Evolutionary conservation across 495 filamentous ascomycete genomes (phyloP).

Genomic region (Cladorrhinum samala): DNA sequence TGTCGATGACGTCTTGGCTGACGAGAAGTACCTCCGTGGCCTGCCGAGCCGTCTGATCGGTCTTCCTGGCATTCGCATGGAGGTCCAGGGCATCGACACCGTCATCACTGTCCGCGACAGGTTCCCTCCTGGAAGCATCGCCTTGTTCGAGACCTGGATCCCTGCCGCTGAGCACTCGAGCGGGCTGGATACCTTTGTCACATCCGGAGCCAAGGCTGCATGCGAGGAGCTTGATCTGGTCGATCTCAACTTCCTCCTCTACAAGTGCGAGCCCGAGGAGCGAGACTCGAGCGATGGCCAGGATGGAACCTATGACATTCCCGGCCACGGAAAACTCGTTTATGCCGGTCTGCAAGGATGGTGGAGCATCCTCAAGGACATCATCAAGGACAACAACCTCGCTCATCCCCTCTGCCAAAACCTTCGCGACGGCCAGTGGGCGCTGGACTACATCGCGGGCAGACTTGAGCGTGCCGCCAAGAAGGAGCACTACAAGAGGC

Average conservation of each 20-base stretch:
- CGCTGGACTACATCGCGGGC: constrained; percentile 79
- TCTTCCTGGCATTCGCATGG: constrained; percentile 63
- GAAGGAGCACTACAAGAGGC: constrained; percentile 49
- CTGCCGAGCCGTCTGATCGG: constrained; percentile 74
- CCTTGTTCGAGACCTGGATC: constrained; percentile 93
- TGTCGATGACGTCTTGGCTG: constrained; percentile 55
- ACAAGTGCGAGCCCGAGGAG: constrained; percentile 90
- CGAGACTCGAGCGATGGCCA: constrained; percentile 67
- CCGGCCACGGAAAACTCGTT: constrained; percentile 73
- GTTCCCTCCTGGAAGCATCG: constrained; percentile 89
- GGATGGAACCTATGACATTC: constrained; percentile 85
- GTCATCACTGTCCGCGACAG: constrained; percentile 70
- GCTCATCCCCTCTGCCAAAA: constrained; percentile 91
- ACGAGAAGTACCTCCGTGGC: constrained; percentile 66
- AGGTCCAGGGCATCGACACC: constrained; percentile 62
- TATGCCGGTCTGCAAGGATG: constrained; percentile 97
- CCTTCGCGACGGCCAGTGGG: constrained; percentile 86
- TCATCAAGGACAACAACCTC: constrained; percentile 85
- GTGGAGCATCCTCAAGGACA: constrained; percentile 86
- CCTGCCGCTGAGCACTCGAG: constrained; percentile 71
- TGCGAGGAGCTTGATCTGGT: constrained; percentile 65
- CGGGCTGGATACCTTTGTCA: constrained; percentile 77
- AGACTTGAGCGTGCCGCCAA: constrained; percentile 68
- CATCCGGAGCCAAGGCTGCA: constrained; percentile 71
- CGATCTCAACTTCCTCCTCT: constrained; percentile 89